Evolutionary conservation across 495 filamentous ascomycete genomes (phyloP).

Genomic region (Tuber borchii): DNA sequence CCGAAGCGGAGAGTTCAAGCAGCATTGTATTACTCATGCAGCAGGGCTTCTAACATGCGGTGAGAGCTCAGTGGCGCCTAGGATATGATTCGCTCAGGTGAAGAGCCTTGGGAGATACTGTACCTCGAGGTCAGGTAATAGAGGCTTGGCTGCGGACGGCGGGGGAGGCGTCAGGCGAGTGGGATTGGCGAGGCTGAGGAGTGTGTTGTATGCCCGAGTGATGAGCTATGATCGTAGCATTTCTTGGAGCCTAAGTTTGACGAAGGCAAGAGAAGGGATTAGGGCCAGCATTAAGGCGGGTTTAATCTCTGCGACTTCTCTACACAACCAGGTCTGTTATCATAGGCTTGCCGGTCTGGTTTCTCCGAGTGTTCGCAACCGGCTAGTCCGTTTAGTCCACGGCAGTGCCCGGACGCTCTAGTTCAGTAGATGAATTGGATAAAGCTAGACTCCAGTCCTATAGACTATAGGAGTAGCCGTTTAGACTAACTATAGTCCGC

Average conservation of each 20-base stretch:
- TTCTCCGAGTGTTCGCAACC: not conserved
- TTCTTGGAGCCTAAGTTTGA: not conserved
- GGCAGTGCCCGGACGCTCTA: too few relatives aligned
- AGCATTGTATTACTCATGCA: not conserved
- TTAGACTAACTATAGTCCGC: too few relatives aligned
- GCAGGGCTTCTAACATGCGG: not conserved
- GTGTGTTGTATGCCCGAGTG: not conserved
- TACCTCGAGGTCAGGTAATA: too few relatives aligned
- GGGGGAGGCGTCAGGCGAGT: too few relatives aligned
- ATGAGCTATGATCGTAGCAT: not conserved
- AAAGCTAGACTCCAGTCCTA: too few relatives aligned
- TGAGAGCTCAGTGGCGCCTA: not conserved
- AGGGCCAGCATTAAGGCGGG: not conserved
- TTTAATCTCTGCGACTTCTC: not conserved
- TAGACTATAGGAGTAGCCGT: too few relatives aligned
- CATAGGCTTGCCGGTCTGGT: not conserved
- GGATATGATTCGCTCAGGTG: not conserved
- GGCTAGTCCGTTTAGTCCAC: too few relatives aligned
- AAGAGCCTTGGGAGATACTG: too few relatives aligned
- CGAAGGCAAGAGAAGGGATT: not conserved
- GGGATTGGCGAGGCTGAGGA: not conserved
- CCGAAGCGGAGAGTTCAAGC: not conserved
- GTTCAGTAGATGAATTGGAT: too few relatives aligned
- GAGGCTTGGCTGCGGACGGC: too few relatives aligned
- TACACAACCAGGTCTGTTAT: not conserved